phyloP scores from a whole-genome alignment of 768 basidiomycete species.

The Leccinum imitatum region DNA sequence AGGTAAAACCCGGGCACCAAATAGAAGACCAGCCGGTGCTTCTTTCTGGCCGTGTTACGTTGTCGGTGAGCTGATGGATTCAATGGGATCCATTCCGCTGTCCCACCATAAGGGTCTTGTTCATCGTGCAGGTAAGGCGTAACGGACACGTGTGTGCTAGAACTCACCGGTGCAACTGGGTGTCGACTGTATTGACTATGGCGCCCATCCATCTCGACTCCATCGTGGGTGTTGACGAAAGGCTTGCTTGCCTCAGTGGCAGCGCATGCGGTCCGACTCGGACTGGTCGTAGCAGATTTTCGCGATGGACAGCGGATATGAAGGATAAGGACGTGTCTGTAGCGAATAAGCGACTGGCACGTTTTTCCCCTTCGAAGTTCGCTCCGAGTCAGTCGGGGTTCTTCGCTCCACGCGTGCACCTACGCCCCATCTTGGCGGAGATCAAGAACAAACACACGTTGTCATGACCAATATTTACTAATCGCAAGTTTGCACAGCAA shows the following conservation, averaged over 20 bases:
- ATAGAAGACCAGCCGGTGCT: not conserved
- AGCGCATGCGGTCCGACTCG: not conserved
- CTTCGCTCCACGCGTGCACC: not conserved
- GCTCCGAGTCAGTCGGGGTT: not conserved
- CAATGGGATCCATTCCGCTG: not conserved
- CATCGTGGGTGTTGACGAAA: not conserved
- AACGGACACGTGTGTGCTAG: not conserved
- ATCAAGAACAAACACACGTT: not conserved
- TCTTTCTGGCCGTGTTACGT: not conserved
- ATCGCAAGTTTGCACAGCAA: not conserved
- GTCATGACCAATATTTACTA: not conserved
- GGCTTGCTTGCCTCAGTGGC: not conserved
- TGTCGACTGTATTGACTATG: not conserved
- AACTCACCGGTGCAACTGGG: not conserved
- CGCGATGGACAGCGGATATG: too few species aligned
- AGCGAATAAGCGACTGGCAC: not conserved
- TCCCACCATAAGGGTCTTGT: too few species aligned
- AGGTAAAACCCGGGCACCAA: not conserved
- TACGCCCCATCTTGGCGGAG: not conserved
- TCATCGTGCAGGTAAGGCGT: not conserved
- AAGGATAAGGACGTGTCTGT: not conserved
- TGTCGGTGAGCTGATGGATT: not conserved
- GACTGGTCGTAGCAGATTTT: not conserved
- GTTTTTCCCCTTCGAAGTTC: not conserved
- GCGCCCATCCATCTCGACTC: not conserved